A percentile compares a stretch with the other conserved stretches of the same genome.
Evolutionary conservation across 1,284 basidiomycete genomes (phyloP).

Genomic region (Ustilago hordei): DNA sequence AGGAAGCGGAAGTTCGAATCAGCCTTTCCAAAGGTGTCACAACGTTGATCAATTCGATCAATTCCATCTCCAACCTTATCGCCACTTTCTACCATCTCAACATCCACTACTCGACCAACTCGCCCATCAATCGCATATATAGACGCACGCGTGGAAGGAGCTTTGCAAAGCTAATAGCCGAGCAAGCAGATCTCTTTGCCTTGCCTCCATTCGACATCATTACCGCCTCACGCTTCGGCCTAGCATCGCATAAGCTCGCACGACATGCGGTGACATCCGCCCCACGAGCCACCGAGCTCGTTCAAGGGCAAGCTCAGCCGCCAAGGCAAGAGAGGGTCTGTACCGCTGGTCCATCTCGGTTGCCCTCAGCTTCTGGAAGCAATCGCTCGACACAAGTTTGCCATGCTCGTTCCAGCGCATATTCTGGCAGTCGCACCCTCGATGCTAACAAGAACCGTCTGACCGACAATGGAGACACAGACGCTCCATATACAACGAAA

Average conservation of each 20-base stretch:
- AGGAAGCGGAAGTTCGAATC: no score
- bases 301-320: neutral
- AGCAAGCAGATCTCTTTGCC: conserved; percentile 28
- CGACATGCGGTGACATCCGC: conserved; percentile 39
- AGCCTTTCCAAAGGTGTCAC: no score
- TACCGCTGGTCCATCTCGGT: conserved; percentile 38
- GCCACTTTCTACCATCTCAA: neutral
- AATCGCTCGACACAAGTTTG: neutral
- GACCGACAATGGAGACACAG: conserved; percentile 2
- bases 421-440: conserved; percentile 11
- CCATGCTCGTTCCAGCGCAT: conserved; percentile 34
- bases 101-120: neutral
- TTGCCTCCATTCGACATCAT: conserved; percentile 22
- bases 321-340: conserved; percentile 23
- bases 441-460: conserved; percentile 13
- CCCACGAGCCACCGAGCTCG: conserved; percentile 25
- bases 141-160: neutral
- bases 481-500: neutral
- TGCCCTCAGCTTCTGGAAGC: conserved; percentile 1
- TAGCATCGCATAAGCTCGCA: conserved; percentile 26
- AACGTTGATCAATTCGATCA: neutral
- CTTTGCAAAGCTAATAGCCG: conserved; percentile 39
- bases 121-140: neutral
- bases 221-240: conserved; percentile 31
- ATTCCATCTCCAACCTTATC: neutral